These are phyloP conservation scores for Rhododendron molle DNA, from an alignment of 148 eudicot species.

Conservation along the genomic window DNA sequence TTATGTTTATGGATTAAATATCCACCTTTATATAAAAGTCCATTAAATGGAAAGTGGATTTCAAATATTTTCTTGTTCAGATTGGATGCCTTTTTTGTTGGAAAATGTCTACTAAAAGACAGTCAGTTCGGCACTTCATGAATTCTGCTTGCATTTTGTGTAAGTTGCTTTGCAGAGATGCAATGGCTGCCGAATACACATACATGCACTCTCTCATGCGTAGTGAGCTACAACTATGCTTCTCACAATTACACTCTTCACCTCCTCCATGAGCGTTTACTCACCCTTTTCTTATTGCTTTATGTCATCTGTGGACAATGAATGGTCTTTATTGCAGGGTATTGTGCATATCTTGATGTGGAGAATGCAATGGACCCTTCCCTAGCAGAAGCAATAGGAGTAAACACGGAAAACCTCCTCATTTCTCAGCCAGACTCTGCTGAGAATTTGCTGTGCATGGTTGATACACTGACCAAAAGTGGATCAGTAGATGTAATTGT, in stretches of 20 bases:
- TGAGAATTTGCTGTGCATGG: slow-evolving; percentile 83
- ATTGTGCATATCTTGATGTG: slow-evolving; percentile 93
- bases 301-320: neutral
- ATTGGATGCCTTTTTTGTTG: neutral
- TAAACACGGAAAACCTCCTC: slow-evolving; percentile 70
- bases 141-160: neutral
- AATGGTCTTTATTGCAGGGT: slow-evolving; percentile 45
- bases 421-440: slow-evolving; percentile 91
- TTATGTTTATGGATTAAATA: neutral
- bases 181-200: neutral
- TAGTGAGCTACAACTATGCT: neutral
- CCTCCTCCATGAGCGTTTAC: neutral
- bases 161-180: neutral
- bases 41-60: neutral
- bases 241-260: neutral
- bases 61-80: neutral
- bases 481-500: slow-evolving; percentile 86
- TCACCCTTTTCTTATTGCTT: neutral
- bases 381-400: slow-evolving; percentile 81
- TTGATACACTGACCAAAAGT: slow-evolving; percentile 85
- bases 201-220: neutral
- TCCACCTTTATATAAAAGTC: neutral
- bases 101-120: neutral
- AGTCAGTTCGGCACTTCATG: neutral
- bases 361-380: slow-evolving; percentile 86